Evolutionary conservation across 2,329 filamentous ascomycete species (phyloP).

Genomic region (Aureobasidium subglaciale): DNA sequence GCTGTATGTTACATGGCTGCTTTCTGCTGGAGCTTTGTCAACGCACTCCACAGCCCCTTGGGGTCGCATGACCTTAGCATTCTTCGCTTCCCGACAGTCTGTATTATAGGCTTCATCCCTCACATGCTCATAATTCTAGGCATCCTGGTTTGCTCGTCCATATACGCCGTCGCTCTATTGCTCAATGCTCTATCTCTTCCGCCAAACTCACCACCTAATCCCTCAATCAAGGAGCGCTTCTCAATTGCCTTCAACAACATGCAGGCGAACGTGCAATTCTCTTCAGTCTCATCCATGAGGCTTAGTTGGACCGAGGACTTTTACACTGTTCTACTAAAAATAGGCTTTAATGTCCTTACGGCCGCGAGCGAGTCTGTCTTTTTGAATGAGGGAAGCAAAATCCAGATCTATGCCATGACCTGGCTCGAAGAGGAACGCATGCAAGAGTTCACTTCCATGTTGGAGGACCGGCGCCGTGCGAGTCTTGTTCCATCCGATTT

Average conservation of each 20-base stretch:
- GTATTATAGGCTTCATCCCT: constrained; percentile 88
- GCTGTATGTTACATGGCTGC: constrained; percentile 82
- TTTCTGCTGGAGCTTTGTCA: constrained; percentile 67
- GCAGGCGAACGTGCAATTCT: constrained; percentile 82
- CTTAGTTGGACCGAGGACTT: constrained; percentile 89
- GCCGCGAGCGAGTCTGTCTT: constrained; percentile 96
- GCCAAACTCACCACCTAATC: constrained; percentile 37
- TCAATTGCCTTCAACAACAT: constrained; percentile 73
- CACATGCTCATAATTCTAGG: constrained; percentile 81
- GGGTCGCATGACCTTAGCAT: constrained; percentile 58
- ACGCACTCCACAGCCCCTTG: constrained; percentile 38
- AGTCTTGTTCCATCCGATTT: constrained; percentile 37
- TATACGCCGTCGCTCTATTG: constrained; percentile 70
- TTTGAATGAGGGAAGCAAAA: constrained; percentile 75
- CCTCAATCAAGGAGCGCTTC: constrained; percentile 54
- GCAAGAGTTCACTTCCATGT: constrained; percentile 54
- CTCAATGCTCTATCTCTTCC: constrained; percentile 66
- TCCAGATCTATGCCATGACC: constrained; percentile 68
- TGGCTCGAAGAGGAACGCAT: constrained; percentile 89
- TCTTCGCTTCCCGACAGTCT: constrained; percentile 85
- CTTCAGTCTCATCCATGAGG: constrained; percentile 56
- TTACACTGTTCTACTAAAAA: constrained; percentile 79
- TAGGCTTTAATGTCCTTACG: constrained; percentile 81
- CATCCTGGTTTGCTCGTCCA: constrained; percentile 65
- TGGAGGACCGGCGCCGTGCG: constrained; percentile 31